Conservation (phyloP, 2,329 filamentous ascomycete genomes). For the Colletotrichum incanum region DNA sequence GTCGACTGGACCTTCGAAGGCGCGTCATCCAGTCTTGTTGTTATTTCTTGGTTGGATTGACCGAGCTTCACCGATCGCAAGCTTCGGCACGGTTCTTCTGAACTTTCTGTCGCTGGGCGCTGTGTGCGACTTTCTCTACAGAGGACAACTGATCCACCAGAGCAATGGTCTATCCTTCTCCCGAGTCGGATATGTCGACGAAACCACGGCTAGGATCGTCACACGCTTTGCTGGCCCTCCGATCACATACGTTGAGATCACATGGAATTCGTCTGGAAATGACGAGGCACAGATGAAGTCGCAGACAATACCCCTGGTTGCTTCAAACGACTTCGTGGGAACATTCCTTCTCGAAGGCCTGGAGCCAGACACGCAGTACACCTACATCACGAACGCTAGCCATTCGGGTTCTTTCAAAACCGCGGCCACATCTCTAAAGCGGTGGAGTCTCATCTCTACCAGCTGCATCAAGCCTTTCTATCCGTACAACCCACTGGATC, state of each 20-base stretch:
- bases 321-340: conserved; percentile 73
- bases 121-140: conserved; percentile 68
- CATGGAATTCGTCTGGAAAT: conserved; percentile 50
- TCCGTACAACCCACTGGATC: conserved; percentile 74
- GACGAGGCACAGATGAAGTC: background rate
- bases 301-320: conserved; percentile 64
- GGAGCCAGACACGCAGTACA: conserved; percentile 71
- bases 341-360: conserved; percentile 67
- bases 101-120: conserved; percentile 23
- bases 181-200: conserved; percentile 75
- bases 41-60: conserved; percentile 26
- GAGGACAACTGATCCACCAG: conserved; percentile 70
- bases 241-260: conserved; percentile 51
- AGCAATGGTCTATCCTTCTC: conserved; percentile 72
- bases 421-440: conserved; percentile 58
- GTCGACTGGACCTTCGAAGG: background rate
- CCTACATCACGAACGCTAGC: conserved; percentile 74
- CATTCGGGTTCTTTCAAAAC: conserved; percentile 75
- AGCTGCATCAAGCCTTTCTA: conserved; percentile 81
- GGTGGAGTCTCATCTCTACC: conserved; percentile 72
- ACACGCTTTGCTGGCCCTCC: conserved; percentile 70
- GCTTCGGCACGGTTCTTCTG: background rate
- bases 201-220: conserved; percentile 72
- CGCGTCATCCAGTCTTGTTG: background rate
- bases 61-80: background rate